A percentile compares a stretch with the other conserved stretches of the same genome.
These are phyloP conservation scores for Globisporangium middletonii DNA, from an alignment of 352 stramenopile species.

Conservation along the genomic window DNA sequence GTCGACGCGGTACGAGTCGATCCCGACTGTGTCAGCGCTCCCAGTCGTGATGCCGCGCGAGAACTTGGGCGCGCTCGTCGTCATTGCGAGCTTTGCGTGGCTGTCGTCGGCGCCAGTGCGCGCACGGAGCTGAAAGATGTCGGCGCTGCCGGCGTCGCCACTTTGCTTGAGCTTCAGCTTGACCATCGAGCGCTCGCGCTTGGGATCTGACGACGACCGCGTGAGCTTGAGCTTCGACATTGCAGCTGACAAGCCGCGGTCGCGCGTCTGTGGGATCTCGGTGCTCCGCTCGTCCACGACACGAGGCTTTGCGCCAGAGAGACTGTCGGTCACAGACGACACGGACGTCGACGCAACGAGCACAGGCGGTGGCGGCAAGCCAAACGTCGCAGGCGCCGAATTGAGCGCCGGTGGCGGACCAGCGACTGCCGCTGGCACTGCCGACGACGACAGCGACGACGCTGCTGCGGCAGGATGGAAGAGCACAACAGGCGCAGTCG, in stretches of 20 bases:
- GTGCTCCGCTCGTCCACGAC: slow-evolving; percentile 19
- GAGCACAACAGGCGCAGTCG: slow-evolving; percentile 5
- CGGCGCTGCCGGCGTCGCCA: slow-evolving; percentile 18
- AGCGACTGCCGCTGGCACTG: not conserved
- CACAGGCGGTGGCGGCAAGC: slow-evolving; percentile 17
- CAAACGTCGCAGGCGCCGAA: no score
- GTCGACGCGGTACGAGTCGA: slow-evolving; percentile 21
- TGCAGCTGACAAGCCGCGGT: slow-evolving; percentile 35
- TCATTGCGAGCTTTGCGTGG: slow-evolving; percentile 4
- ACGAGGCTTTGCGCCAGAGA: slow-evolving; percentile 13
- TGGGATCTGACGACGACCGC: slow-evolving; percentile 71
- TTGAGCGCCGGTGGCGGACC: not conserved
- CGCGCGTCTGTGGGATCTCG: slow-evolving; percentile 6
- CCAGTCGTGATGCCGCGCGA: slow-evolving; percentile 59
- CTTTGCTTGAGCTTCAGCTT: slow-evolving; percentile 55
- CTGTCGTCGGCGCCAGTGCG: slow-evolving; percentile 6
- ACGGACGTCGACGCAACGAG: slow-evolving; percentile 25
- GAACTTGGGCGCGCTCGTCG: slow-evolving; percentile 50
- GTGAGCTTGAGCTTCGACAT: slow-evolving; percentile 60
- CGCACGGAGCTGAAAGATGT: slow-evolving; percentile 49
- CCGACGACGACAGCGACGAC: not conserved
- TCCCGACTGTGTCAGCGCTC: slow-evolving; percentile 15
- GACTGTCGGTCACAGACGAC: slow-evolving; percentile 20
- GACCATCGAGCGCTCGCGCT: slow-evolving; percentile 57
- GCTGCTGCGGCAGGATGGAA: slow-evolving; percentile 1